Evolutionary conservation across 768 basidiomycete species (phyloP).

Genomic region (Dentipellis fragilis): DNA sequence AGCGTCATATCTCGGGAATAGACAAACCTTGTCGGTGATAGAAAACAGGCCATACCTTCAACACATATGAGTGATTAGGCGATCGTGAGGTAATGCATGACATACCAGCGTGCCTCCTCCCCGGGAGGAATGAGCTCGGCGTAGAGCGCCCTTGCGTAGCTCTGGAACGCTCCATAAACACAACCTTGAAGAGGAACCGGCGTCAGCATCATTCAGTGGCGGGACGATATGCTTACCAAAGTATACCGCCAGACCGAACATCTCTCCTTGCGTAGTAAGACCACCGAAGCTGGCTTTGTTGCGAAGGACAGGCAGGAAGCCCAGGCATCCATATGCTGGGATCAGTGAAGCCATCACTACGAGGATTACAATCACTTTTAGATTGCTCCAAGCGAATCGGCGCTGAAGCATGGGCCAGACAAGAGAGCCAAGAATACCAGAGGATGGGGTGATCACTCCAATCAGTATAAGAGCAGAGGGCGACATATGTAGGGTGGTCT

Average conservation of each 20-base stretch:
- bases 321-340: constrained; percentile 75
- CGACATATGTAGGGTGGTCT: constrained; percentile 77
- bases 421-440: constrained; percentile 82
- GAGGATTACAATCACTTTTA: constrained; percentile 53
- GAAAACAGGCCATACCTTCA: constrained; percentile 66
- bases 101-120: constrained; percentile 81
- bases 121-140: constrained; percentile 79
- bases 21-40: constrained; percentile 76
- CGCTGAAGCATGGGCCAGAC: constrained; percentile 69
- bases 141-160: constrained; percentile 81
- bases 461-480: constrained; percentile 70
- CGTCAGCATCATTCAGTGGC: too few relatives aligned
- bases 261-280: constrained; percentile 69
- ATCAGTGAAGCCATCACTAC: constrained; percentile 58
- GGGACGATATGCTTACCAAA: constrained; percentile 46
- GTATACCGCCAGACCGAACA: constrained; percentile 74
- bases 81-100: constrained; percentile 13
- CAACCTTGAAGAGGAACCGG: constrained; percentile 20
- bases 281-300: constrained; percentile 34
- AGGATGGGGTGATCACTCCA: constrained; percentile 64
- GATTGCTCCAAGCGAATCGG: constrained; percentile 52
- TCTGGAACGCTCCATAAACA: constrained; percentile 86
- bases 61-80: neutral
- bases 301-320: constrained; percentile 46
- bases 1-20: neutral